Percentiles rank a stretch among this genome's conserved stretches.
These are phyloP conservation scores for Chrysosporium queenslandicum DNA, from an alignment of 2,329 filamentous ascomycete species.

Conservation along the genomic window DNA sequence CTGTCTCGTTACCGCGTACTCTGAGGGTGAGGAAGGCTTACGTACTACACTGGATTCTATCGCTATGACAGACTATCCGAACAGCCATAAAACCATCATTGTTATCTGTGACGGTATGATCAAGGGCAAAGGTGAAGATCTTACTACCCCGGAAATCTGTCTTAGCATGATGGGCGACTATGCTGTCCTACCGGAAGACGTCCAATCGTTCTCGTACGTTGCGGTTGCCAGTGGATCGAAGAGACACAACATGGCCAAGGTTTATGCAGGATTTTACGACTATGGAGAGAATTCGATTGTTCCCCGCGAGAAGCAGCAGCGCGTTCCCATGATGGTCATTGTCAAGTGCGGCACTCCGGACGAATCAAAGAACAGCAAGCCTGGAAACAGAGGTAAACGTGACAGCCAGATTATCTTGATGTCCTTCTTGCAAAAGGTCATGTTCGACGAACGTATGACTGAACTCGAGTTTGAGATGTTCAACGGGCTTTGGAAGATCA, in stretches of 20 bases:
- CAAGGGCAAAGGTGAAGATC: slow-evolving; percentile 80
- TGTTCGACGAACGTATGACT: slow-evolving; percentile 99
- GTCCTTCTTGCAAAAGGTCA: slow-evolving; percentile 99
- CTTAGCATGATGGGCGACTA: slow-evolving; percentile 93
- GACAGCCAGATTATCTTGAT: slow-evolving; percentile 98
- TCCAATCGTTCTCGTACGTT: slow-evolving; percentile 87
- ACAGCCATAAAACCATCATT: slow-evolving; percentile 95
- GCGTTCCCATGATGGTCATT: slow-evolving; percentile 93
- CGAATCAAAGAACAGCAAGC: slow-evolving; percentile 70
- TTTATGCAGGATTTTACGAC: slow-evolving; percentile 96
- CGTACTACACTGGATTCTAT: slow-evolving; percentile 92
- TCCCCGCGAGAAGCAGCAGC: slow-evolving; percentile 78
- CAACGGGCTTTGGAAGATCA: slow-evolving; percentile 97
- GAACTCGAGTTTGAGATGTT: slow-evolving; percentile 99
- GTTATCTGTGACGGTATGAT: slow-evolving; percentile 97
- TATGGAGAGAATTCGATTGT: slow-evolving; percentile 76
- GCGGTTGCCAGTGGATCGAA: slow-evolving; percentile 92
- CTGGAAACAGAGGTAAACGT: slow-evolving; percentile 94
- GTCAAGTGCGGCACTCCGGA: slow-evolving; percentile 93
- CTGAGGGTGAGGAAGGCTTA: slow-evolving; percentile 84
- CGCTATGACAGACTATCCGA: slow-evolving; percentile 95
- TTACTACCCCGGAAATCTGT: slow-evolving; percentile 82
- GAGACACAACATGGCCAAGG: slow-evolving; percentile 98
- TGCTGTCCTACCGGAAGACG: slow-evolving; percentile 66
- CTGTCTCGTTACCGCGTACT: slow-evolving; percentile 93